phyloP scores from a whole-genome alignment of 305 asterid species.

The Plantago lanceolata region DNA sequence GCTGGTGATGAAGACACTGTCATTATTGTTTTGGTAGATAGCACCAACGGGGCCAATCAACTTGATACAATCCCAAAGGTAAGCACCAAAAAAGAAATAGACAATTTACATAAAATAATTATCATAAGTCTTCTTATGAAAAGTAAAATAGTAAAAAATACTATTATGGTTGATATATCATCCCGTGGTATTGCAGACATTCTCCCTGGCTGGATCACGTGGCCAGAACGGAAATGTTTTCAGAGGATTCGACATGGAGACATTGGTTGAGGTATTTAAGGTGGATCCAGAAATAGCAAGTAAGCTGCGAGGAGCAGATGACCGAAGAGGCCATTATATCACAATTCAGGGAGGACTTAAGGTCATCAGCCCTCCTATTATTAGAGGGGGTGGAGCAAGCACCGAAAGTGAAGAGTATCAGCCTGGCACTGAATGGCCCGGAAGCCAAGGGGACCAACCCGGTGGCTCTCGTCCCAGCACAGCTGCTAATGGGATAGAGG shows the following conservation, averaged over 20 bases:
- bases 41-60: conserved; percentile 49
- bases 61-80: conserved; percentile 55
- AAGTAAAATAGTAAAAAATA: too few species aligned
- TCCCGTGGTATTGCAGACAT: conserved; percentile 32
- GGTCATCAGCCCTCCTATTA: conserved; percentile 36
- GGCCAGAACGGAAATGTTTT: conserved; percentile 36
- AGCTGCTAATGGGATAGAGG: conserved; percentile 21
- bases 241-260: conserved; percentile 27
- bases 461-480: too few species aligned
- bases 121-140: too few species aligned
- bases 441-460: too few species aligned
- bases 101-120: too few species aligned
- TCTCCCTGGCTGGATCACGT: conserved; percentile 56
- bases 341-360: conserved; percentile 26
- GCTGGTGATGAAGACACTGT: conserved; percentile 47
- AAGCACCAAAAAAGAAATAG: background rate
- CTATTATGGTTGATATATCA: background rate
- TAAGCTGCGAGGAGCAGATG: conserved; percentile 29
- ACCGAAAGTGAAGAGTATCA: conserved; percentile 25
- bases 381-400: conserved; percentile 14
- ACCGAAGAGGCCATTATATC: conserved; percentile 44
- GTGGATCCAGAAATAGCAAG: conserved; percentile 36
- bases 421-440: too few species aligned
- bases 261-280: conserved; percentile 30
- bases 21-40: conserved; percentile 41